Percentiles rank a stretch among this genome's conserved stretches.
phyloP scores from a whole-genome alignment of 1,284 basidiomycete genomes.

The Moesziomyces parantarcticus region DNA sequence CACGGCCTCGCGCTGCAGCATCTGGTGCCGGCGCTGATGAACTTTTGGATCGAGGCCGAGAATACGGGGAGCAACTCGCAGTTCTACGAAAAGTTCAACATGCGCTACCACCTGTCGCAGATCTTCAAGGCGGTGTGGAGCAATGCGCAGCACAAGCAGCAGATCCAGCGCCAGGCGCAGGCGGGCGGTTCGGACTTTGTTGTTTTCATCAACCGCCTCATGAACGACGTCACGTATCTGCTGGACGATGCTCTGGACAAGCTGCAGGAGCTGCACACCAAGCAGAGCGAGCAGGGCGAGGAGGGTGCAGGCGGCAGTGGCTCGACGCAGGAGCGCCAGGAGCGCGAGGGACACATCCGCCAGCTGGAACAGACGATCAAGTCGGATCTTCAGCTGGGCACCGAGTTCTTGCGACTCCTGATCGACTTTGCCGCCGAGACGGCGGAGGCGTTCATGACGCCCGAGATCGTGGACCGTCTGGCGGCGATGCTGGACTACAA shows the following conservation, averaged over 20 bases:
- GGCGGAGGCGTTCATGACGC: slow-evolving; percentile 91
- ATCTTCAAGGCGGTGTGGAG: slow-evolving; percentile 65
- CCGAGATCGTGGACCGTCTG: slow-evolving; percentile 93
- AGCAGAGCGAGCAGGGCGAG: slow-evolving; percentile 79
- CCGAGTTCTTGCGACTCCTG: slow-evolving; percentile 87
- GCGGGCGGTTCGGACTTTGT: slow-evolving; percentile 70
- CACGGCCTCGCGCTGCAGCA: slow-evolving; percentile 86
- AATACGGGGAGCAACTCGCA: slow-evolving; percentile 96
- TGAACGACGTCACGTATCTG: slow-evolving; percentile 98
- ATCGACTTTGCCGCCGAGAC: slow-evolving; percentile 92
- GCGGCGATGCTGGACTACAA: slow-evolving; percentile 99
- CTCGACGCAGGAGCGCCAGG: slow-evolving; percentile 80
- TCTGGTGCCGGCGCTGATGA: slow-evolving; percentile 89
- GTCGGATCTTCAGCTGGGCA: slow-evolving; percentile 85
- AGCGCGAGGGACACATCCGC: slow-evolving; percentile 82
- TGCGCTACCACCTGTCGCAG: slow-evolving; percentile 71
- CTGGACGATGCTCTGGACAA: slow-evolving; percentile 95
- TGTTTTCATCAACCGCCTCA: slow-evolving; percentile 95
- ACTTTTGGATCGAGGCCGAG: slow-evolving; percentile 98
- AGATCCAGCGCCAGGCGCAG: slow-evolving; percentile 53
- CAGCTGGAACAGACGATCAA: slow-evolving; percentile 84
- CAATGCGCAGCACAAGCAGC: slow-evolving; percentile 63
- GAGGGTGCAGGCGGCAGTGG: slow-evolving; percentile 73
- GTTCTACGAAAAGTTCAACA: slow-evolving; percentile 96
- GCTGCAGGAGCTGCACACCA: slow-evolving; percentile 84